These are phyloP conservation scores for Dactylonectria macrodidyma DNA, from an alignment of 2,329 filamentous ascomycete genomes.

Conservation along the genomic window DNA sequence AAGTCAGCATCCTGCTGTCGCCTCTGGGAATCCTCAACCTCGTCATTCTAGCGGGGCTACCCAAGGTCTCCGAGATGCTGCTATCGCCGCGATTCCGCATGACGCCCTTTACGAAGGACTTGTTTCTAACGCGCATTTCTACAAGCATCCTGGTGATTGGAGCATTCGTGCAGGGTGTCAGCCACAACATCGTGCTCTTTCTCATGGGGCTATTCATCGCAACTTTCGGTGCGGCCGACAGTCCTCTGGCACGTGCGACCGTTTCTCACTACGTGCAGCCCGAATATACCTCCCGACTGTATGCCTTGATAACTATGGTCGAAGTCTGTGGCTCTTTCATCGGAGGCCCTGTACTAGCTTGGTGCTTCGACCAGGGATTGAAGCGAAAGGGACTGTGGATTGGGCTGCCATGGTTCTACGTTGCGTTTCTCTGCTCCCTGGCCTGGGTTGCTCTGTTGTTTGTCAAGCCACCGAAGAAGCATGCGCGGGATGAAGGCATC, in stretches of 20 bases:
- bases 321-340: constrained; percentile 58
- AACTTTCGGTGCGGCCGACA: constrained; percentile 56
- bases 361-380: constrained; percentile 56
- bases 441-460: constrained; percentile 51
- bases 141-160: constrained; percentile 51
- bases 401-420: constrained; percentile 59
- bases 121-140: constrained; percentile 54
- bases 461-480: constrained; percentile 52
- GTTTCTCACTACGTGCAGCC: constrained; percentile 56
- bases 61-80: constrained; percentile 52
- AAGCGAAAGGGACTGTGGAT: constrained; percentile 54
- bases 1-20: constrained; percentile 59
- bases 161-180: constrained; percentile 53
- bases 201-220: constrained; percentile 55
- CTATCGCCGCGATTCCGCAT: constrained; percentile 52
- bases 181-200: constrained; percentile 53
- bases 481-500: constrained; percentile 24
- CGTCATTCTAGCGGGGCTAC: constrained; percentile 54
- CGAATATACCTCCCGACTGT: constrained; percentile 57
- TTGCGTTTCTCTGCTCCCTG: constrained; percentile 49
- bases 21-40: constrained; percentile 58
- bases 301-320: constrained; percentile 58
- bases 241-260: constrained; percentile 57
- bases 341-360: constrained; percentile 58
- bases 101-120: constrained; percentile 55